Conservation (phyloP, 2,329 filamentous ascomycete genomes). For the Sclerotinia sclerotiorum region DNA sequence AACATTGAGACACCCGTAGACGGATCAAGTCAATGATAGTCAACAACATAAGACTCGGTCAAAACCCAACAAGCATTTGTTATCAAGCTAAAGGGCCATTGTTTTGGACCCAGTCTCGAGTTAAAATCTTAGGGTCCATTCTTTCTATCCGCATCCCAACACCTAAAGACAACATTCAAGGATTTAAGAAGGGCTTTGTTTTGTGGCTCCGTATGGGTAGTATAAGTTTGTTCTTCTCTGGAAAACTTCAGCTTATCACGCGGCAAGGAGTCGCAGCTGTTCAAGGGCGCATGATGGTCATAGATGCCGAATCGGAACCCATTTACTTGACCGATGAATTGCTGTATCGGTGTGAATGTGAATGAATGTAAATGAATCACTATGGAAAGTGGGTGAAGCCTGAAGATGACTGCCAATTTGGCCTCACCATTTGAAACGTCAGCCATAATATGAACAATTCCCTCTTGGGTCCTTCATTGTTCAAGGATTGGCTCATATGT, state of each 20-base stretch:
- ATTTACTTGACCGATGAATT: slow-evolving; percentile 8
- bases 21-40: not conserved
- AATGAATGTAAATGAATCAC: not conserved
- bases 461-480: not conserved
- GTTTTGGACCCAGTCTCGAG: not conserved
- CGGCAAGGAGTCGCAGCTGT: slow-evolving; percentile 18
- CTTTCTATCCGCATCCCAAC: not conserved
- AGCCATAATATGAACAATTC: not conserved
- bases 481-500: not conserved
- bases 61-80: slow-evolving; percentile 8
- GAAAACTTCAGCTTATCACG: slow-evolving; percentile 20
- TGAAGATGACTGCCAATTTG: not conserved
- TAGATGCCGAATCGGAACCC: slow-evolving; percentile 10
- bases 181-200: not conserved
- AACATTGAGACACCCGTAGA: not conserved
- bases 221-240: not conserved
- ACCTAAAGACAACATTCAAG: not conserved
- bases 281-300: slow-evolving; percentile 21
- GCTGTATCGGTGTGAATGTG: not conserved
- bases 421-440: slow-evolving; percentile 14
- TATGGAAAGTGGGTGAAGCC: slow-evolving; percentile 4
- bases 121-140: not conserved
- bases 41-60: not conserved
- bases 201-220: not conserved
- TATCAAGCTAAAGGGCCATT: slow-evolving; percentile 13